Base-by-base conservation (phyloP, 768 basidiomycete genomes). In the Mycena galericulata region DNA sequence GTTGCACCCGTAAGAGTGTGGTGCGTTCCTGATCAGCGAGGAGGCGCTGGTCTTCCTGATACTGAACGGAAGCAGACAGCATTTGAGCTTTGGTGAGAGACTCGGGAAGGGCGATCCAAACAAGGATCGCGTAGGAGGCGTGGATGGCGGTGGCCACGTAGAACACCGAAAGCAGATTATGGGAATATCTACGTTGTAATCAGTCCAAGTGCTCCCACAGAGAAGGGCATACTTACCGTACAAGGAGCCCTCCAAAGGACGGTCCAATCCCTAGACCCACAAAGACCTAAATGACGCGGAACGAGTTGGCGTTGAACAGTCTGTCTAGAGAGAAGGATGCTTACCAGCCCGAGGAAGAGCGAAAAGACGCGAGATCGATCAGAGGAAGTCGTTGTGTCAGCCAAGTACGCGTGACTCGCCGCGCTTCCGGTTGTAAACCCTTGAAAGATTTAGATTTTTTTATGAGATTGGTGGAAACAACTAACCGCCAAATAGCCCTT, bases 181-280 rank as follows among this genome's bases (percentile, higher is more conserved):
- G 22, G 1, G 86, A 87, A 22, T 75, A 66, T 32, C 53, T 60
- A 26, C 2, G 41, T 18, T n/a, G 2, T 5, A 40, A 36, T 54
- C 14, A 26, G 8, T 49, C 2, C 5, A 30, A 17, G 29, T 18
- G 36, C 4, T 22, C 46, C 26, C n/a, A 17, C 9, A 14, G 6
- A 0, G 18, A 22, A 9, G 7, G 29, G 26, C 8, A 34, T 22
- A 22, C 62, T 5, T 62, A 72, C 67, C 74, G 79, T 71, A 91
- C 85, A 34, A 89, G 61, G 29, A 87, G 64, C 32, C 84, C 83
- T 17, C 90, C 90, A 0, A 92, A 58, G 17, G 85, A 79, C 11
- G 90, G 90, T 6, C 91, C 91, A 20, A 87, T 22, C 0, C 86
- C 87, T 60, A 88, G 78, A n/a, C 91, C 91, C 24, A 76, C 62